Conservation (phyloP, 2,329 filamentous ascomycete genomes). For the Aspergillus japonicus region DNA sequence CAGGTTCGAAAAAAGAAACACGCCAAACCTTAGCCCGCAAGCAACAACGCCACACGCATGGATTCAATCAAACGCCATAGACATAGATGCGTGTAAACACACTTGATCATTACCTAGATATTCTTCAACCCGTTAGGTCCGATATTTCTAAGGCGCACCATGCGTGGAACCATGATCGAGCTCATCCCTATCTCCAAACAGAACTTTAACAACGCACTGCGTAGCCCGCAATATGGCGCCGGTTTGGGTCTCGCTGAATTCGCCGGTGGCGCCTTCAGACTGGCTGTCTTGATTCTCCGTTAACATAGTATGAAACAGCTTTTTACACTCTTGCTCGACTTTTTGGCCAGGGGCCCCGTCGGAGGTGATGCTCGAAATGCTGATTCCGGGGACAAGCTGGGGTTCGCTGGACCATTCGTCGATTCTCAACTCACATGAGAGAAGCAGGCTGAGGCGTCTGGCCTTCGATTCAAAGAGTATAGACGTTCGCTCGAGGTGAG, state of each 20-base stretch:
- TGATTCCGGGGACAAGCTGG: slow-evolving; percentile 37
- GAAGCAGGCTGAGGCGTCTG: slow-evolving; percentile 23
- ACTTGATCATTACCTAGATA: too few relatives aligned
- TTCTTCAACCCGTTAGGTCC: too few relatives aligned
- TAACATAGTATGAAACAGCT: slow-evolving; percentile 39
- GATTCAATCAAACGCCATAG: background rate
- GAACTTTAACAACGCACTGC: slow-evolving; percentile 33
- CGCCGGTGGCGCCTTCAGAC: slow-evolving; percentile 6
- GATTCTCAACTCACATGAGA: slow-evolving; percentile 36
- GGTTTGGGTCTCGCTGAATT: slow-evolving; percentile 20
- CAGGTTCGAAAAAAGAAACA: too few relatives aligned
- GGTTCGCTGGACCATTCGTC: slow-evolving; percentile 45
- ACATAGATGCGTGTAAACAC: background rate
- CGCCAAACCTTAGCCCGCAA: background rate
- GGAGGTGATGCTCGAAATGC: slow-evolving; percentile 24
- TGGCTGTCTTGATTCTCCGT: slow-evolving; percentile 17
- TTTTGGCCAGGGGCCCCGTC: slow-evolving; percentile 22
- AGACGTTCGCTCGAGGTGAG: slow-evolving; percentile 38
- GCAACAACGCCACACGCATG: background rate
- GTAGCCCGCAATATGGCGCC: slow-evolving; percentile 36
- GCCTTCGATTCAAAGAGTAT: slow-evolving; percentile 31
- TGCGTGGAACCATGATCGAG: background rate
- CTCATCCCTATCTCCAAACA: slow-evolving; percentile 26
- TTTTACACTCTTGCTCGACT: slow-evolving; percentile 39
- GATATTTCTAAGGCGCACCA: background rate